These are phyloP conservation scores for Aspergillus neoniger DNA, from an alignment of 2,329 filamentous ascomycete species.

Conservation along the genomic window DNA sequence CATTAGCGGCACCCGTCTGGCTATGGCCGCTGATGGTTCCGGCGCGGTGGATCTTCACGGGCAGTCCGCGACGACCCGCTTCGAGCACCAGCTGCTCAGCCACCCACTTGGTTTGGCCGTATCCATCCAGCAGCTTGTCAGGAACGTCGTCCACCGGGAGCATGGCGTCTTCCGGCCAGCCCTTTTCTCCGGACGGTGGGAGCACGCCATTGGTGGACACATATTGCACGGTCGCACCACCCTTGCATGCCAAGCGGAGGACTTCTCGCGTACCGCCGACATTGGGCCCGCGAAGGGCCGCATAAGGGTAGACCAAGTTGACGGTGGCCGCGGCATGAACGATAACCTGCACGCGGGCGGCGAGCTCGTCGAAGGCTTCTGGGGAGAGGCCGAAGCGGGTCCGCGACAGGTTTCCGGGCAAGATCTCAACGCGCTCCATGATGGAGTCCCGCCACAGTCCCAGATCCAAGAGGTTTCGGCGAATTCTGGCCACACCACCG, in stretches of 20 bases:
- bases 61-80: constrained; percentile 67
- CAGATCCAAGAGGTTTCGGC: constrained; percentile 74
- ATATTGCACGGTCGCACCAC: constrained; percentile 73
- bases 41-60: constrained; percentile 69
- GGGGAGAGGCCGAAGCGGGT: constrained; percentile 68
- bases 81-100: constrained; percentile 73
- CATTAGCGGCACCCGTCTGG: constrained; percentile 71
- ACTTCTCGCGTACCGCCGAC: constrained; percentile 78
- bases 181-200: constrained; percentile 63
- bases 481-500: constrained; percentile 70
- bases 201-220: constrained; percentile 80
- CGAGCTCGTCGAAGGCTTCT: constrained; percentile 66
- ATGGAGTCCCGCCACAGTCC: constrained; percentile 76
- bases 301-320: constrained; percentile 80
- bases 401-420: constrained; percentile 71
- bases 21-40: constrained; percentile 81
- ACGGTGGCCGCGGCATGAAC: constrained; percentile 77
- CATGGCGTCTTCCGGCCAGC: constrained; percentile 71
- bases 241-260: constrained; percentile 67
- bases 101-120: constrained; percentile 81
- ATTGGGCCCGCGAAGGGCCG: constrained; percentile 71
- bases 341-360: constrained; percentile 68
- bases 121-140: constrained; percentile 68
- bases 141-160: constrained; percentile 69
- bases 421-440: constrained; percentile 74